Evolutionary conservation across 1,284 basidiomycete genomes (phyloP), one percentile per base, ranked within the genome.

Genomic region (Trametes sp.): DNA sequence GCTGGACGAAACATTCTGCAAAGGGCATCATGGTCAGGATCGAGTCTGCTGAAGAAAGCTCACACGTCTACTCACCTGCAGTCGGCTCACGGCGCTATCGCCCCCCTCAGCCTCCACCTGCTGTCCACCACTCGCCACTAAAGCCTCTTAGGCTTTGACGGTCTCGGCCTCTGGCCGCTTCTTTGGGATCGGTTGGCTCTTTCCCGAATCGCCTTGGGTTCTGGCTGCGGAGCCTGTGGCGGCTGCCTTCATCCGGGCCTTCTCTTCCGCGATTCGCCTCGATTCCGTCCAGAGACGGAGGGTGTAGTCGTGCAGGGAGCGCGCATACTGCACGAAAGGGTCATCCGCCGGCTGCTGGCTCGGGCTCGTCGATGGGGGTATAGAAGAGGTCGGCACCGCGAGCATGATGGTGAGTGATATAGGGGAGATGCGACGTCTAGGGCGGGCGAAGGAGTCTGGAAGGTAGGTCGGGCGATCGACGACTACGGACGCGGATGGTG

Each of bases 281-380:
- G 88, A 87, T 71, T 90, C 86, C 52, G 84, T 85, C 88, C 88
- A 90, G 50, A 89, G 79, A 44, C 74, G 80, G 57, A 89, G 82
- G 35, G 88, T 91, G 68, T 89, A 90, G 61, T 88, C 81, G 72
- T 89, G 86, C 38, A 90, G 75, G 46, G 87, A 81, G 66, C 83
- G 84, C 14, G 89, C 84, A 72, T 90, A 90, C 38, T 78, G 76
- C 53, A 80, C 72, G 69, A 88, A 73, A 1, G 76, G 71, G 52
- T 77, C 75, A 19, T 72, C 68, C 19, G 57, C 54, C 24, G 54
- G 44, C 28, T 57, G 50, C 46, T 65, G 62, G 31, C 29, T 28
- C 11, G 48, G 42, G 36, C 53, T 35, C 38, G 29, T 54, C 24
- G 55, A 6, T 10, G 59, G 19, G 23, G 64, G 38, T 4, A 59